Percentiles rank a stretch among this genome's conserved stretches.
Evolutionary conservation across 345 rosid species (phyloP).

Genomic region (Eucalyptus virginea): DNA sequence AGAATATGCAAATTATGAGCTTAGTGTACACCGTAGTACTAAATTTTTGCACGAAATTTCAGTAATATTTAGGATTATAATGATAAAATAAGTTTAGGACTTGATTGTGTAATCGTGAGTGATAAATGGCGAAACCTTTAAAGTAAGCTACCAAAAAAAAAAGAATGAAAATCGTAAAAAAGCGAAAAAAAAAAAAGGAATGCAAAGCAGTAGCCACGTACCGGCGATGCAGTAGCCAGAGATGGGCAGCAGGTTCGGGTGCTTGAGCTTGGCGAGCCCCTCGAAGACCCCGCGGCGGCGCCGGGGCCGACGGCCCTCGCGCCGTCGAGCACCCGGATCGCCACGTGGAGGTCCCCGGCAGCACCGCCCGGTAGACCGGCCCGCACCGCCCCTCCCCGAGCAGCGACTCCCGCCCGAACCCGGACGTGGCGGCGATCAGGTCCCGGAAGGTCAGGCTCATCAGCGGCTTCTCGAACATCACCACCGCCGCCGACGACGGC

Average conservation of each 20-base stretch:
- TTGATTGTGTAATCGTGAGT: no score
- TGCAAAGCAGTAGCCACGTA: neutral
- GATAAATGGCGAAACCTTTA: neutral
- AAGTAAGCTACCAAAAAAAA: neutral
- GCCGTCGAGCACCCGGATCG: constrained; percentile 76
- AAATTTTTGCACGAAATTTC: neutral
- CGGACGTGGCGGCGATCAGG: constrained; percentile 89
- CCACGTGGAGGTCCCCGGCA: constrained; percentile 85
- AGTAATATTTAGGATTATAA: neutral
- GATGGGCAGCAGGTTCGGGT: constrained; percentile 75
- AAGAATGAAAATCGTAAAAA: no score
- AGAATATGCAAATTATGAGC: no score
- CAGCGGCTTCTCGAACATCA: constrained; percentile 82
- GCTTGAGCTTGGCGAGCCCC: constrained; percentile 58
- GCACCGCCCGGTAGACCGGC: constrained; percentile 71
- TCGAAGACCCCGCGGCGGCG: constrained; percentile 55
- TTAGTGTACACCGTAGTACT: no score
- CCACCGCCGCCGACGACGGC: constrained; percentile 72
- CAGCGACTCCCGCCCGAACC: constrained; percentile 77
- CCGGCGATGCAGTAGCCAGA: constrained; percentile 97
- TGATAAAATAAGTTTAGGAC: neutral
- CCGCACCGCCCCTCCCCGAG: constrained; percentile 78
- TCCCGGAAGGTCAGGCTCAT: constrained; percentile 84
- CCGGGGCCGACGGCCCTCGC: constrained; percentile 38
- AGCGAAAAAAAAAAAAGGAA: rapidly evolving